A percentile compares a stretch with the other conserved stretches of the same genome.
Evolutionary conservation across 208 protist genomes (phyloP).

Genomic region (Acanthamoeba lenticulata): DNA sequence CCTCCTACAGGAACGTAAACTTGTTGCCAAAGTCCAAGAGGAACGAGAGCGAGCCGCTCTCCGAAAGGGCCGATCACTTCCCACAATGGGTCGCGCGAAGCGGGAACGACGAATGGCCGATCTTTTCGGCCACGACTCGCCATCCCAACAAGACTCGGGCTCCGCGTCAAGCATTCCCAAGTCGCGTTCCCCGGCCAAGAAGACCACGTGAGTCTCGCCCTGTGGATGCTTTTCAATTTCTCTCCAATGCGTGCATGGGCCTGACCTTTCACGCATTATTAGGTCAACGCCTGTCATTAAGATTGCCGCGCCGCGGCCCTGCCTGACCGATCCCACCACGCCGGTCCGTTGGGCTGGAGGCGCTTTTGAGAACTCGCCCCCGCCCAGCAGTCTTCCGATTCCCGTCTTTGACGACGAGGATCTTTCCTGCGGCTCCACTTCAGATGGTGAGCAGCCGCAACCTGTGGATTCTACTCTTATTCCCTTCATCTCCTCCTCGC

Average conservation of each 20-base stretch:
- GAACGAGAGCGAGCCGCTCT: background rate
- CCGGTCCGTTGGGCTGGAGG: background rate
- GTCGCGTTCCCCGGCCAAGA: no score
- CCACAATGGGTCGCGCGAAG: background rate
- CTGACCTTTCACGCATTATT: no score
- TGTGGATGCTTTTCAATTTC: no score
- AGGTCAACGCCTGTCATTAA: background rate
- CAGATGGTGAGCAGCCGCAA: background rate
- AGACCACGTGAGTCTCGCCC: no score
- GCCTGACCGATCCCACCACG: background rate
- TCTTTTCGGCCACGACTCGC: background rate
- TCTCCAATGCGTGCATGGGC: no score
- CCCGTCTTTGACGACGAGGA: background rate
- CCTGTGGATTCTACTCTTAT: background rate
- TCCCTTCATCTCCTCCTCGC: no score
- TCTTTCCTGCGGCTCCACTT: background rate
- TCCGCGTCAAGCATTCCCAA: background rate
- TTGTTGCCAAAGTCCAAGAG: background rate
- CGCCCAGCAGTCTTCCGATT: constrained; percentile 13
- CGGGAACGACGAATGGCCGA: background rate
- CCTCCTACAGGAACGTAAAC: background rate
- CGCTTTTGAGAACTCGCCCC: background rate
- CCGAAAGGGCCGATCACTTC: background rate
- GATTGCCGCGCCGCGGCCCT: background rate
- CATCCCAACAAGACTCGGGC: background rate